Conservation (phyloP, 257 asterid genomes). For the Lantana camara region DNA sequence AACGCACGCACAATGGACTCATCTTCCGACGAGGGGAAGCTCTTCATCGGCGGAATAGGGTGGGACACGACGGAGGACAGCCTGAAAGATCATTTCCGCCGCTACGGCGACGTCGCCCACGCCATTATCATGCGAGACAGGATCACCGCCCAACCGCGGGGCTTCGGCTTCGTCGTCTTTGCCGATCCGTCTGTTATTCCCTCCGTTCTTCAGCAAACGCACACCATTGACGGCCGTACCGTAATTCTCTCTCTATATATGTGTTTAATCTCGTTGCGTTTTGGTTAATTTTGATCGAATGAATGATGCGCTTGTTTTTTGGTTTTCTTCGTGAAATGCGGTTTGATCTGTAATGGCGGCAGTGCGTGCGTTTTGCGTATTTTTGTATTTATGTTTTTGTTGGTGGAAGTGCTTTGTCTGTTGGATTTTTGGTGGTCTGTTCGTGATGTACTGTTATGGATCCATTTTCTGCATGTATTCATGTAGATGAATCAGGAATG, state of each 20-base stretch:
- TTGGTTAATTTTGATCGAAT: not conserved
- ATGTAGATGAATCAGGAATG: too few relatives aligned
- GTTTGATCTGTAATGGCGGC: not conserved
- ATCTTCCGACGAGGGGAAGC: conserved; percentile 42
- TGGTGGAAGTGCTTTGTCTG: not conserved
- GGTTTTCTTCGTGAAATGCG: not conserved
- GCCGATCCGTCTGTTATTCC: conserved; percentile 42
- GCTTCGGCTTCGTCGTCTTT: conserved; percentile 46
- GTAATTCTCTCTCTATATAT: conserved; percentile 27
- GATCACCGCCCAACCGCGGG: conserved; percentile 33
- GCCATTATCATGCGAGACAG: conserved; percentile 37
- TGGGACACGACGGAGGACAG: conserved; percentile 41
- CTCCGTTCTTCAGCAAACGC: conserved; percentile 36
- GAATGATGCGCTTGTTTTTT: not conserved
- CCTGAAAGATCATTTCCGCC: conserved; percentile 36
- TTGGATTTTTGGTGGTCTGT: not conserved
- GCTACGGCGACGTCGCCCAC: conserved; percentile 41
- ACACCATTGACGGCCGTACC: conserved; percentile 43
- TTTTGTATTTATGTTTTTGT: not conserved
- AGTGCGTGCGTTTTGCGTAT: not conserved
- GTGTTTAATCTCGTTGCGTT: not conserved
- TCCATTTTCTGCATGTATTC: not conserved
- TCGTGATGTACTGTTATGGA: not conserved
- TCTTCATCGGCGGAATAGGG: conserved; percentile 43
- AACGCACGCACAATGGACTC: conserved; percentile 5